These are phyloP conservation scores for Verticillium zaregamsianum DNA, from an alignment of 2,329 filamentous ascomycete species.

Conservation along the genomic window DNA sequence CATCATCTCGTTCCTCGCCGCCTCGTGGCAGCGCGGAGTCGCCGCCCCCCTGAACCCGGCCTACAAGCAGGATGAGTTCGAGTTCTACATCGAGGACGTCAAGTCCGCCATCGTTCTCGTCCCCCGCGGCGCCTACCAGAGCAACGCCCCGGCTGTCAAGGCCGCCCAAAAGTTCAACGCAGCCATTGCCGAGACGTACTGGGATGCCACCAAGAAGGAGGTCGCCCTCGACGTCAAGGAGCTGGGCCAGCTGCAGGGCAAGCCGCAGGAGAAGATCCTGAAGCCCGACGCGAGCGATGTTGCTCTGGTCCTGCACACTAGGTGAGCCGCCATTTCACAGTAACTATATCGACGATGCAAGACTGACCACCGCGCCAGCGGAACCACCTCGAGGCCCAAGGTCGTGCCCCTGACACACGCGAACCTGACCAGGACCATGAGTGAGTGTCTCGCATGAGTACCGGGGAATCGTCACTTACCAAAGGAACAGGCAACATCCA, in stretches of 20 bases:
- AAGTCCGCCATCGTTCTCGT: constrained; percentile 76
- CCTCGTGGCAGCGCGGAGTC: constrained; percentile 77
- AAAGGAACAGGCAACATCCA: constrained; percentile 62
- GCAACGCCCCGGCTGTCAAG: constrained; percentile 66
- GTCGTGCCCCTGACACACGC: constrained; percentile 77
- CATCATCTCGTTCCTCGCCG: constrained; percentile 81
- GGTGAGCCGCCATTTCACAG: constrained; percentile 20
- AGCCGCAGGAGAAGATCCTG: constrained; percentile 32
- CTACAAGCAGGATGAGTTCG: constrained; percentile 87
- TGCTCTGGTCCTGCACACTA: constrained; percentile 78
- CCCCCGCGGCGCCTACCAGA: constrained; percentile 63
- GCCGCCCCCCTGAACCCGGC: constrained; percentile 83
- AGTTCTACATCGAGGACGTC: constrained; percentile 88
- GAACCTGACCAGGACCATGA: constrained; percentile 79
- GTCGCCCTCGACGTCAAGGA: constrained; percentile 78
- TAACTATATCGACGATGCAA: not conserved
- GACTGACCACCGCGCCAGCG: constrained; percentile 34
- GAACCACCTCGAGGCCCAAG: constrained; percentile 81
- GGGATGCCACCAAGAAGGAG: constrained; percentile 59
- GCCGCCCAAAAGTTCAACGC: constrained; percentile 76
- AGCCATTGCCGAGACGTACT: constrained; percentile 84
- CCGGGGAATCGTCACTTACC: not conserved
- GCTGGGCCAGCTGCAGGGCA: constrained; percentile 56
- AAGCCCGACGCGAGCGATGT: constrained; percentile 68
- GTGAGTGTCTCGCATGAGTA: constrained; percentile 31